A percentile compares a stretch with the other conserved stretches of the same genome.
Conservation (phyloP, 2,329 filamentous ascomycete genomes). For the Trichoderma harzianum region DNA sequence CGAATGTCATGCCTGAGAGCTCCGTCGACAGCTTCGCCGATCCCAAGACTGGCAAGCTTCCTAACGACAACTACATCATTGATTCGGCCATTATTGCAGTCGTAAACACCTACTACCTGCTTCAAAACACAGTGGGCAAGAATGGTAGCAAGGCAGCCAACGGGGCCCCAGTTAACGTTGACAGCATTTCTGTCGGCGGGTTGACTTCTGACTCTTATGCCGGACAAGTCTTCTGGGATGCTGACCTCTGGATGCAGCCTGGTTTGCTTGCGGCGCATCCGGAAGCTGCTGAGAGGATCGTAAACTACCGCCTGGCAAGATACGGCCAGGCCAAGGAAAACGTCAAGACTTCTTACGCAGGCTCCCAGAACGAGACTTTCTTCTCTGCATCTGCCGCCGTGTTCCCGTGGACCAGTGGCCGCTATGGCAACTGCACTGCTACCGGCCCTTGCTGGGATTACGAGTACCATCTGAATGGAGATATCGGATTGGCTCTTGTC, state of each 20-base stretch:
- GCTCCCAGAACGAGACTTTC: slow-evolving; percentile 50
- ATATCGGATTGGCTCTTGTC: slow-evolving; percentile 52
- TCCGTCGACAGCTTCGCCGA: slow-evolving; percentile 60
- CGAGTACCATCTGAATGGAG: slow-evolving; percentile 67
- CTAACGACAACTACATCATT: slow-evolving; percentile 52
- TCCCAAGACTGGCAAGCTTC: slow-evolving; percentile 53
- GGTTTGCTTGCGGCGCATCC: slow-evolving; percentile 27
- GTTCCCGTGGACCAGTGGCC: slow-evolving; percentile 65
- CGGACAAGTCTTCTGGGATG: slow-evolving; percentile 32
- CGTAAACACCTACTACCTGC: slow-evolving; percentile 54
- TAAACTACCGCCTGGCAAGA: slow-evolving; percentile 27
- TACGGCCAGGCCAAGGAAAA: slow-evolving; percentile 55
- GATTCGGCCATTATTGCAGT: slow-evolving; percentile 52
- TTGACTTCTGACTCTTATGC: slow-evolving; percentile 30
- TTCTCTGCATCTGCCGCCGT: slow-evolving; percentile 48
- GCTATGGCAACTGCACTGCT: slow-evolving; percentile 62
- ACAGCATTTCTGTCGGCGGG: slow-evolving; percentile 28
- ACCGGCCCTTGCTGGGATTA: slow-evolving; percentile 65
- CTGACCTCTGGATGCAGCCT: slow-evolving; percentile 30
- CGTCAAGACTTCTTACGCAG: slow-evolving; percentile 48
- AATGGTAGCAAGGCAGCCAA: slow-evolving; percentile 43
- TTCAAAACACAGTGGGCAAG: slow-evolving; percentile 47
- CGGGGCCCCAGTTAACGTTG: slow-evolving; percentile 38
- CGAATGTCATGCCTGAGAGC: slow-evolving; percentile 54
- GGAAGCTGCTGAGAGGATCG: slow-evolving; percentile 26